Base-by-base conservation (phyloP, 345 rosid genomes). In the Anastatica hierochuntica region DNA sequence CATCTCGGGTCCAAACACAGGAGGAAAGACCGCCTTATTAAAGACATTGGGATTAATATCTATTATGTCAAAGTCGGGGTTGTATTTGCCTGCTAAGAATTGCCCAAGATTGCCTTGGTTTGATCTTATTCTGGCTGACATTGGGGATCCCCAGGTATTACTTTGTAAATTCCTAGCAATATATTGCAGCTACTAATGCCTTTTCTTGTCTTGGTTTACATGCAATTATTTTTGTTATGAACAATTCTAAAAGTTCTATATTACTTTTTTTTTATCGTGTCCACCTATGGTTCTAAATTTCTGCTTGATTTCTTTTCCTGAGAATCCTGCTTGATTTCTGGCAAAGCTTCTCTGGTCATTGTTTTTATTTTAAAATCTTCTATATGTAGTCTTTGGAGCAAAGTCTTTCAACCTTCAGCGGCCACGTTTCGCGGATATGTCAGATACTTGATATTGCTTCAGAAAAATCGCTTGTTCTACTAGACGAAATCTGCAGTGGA, bases 1-100 rank as follows among this genome's bases (percentile, higher is more conserved):
- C 62, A 80, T 90, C 55, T 82, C 96, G 8, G 98, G 98, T 44
- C 98, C 96, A 48, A 90, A 90, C 64, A 81, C 95, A 7, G 95
- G 98, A 51, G 98, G 98, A 15, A 90, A 90, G 78, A 90, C 96
- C 4, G 98, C 98, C 43, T 79, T 95, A 14, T 82, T 90, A 82
- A 90, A 86, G 82, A 87, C 95, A 46, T 75, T 87, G 60, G 96
- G 96, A 27, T 62, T 87, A 59, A 76, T 87, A 53, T 77, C 89
- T 66, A 74, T 90, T 21, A 87, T 87, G 96, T 84, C 95, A 0
- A 90, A 87, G 63, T 89, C 98, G 14, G 96, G 98, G 52, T 71
- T 84, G 74, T 90, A 74, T 77, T 69, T 87, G 67, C 96, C 98
- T 47, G 89, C 92, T 54, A 82, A 75, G 77, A 79, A 68, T 49